These are phyloP conservation scores for Populus simonii DNA, from an alignment of 345 rosid species.

Conservation along the genomic window DNA sequence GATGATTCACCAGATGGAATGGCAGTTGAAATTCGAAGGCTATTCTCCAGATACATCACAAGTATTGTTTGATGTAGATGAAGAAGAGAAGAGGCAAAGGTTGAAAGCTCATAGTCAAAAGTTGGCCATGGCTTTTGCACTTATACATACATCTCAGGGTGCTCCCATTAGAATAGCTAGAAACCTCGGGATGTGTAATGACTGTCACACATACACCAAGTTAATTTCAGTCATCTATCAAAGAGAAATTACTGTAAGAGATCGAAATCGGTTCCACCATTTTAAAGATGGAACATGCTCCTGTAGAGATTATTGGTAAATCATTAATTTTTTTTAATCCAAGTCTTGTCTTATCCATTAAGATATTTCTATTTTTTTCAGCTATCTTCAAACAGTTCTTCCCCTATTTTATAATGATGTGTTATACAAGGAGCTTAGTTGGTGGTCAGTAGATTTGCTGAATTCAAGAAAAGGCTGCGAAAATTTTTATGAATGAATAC, in stretches of 20 bases:
- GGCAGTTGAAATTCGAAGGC: constrained; percentile 86
- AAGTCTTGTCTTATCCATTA: not conserved
- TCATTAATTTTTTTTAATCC: not conserved
- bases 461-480: too few relatives aligned
- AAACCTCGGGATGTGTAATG: constrained; percentile 76
- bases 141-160: constrained; percentile 51
- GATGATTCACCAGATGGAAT: constrained; percentile 83
- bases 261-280: constrained; percentile 65
- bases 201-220: constrained; percentile 75
- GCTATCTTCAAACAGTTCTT: too few relatives aligned
- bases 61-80: constrained; percentile 53
- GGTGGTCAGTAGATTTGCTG: too few relatives aligned
- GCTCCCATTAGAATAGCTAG: constrained; percentile 59
- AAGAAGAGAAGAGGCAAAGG: constrained; percentile 62
- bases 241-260: constrained; percentile 65
- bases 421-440: too few relatives aligned
- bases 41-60: constrained; percentile 57
- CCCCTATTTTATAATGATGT: too few relatives aligned
- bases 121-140: constrained; percentile 70
- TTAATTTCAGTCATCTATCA: constrained; percentile 55
- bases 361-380: not conserved
- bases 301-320: constrained; percentile 34
- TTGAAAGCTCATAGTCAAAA: constrained; percentile 74
- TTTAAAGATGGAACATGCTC: constrained; percentile 79
- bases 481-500: too few relatives aligned